phyloP scores from a whole-genome alignment of 1,284 basidiomycete species.

The Neonothopanus nambi region DNA sequence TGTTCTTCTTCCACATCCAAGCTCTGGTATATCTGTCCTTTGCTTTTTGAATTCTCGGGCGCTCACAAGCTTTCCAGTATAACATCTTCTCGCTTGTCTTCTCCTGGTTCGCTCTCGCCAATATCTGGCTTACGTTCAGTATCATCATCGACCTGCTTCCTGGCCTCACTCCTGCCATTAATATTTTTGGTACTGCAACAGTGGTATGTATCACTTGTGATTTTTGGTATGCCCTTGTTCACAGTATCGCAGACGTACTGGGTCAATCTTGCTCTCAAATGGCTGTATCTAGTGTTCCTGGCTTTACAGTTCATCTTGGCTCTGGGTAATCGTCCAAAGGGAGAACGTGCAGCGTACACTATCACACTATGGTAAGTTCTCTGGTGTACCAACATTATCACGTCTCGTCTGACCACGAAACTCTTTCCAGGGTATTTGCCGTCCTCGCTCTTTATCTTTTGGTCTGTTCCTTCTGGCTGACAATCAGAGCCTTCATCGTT shows the following conservation, averaged over 20 bases:
- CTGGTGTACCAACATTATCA: background rate
- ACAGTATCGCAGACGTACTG: slow-evolving; percentile 72
- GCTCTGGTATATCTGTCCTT: slow-evolving; percentile 61
- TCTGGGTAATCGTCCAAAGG: slow-evolving; percentile 94
- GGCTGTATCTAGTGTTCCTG: slow-evolving; percentile 87
- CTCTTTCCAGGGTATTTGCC: slow-evolving; percentile 67
- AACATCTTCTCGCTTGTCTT: slow-evolving; percentile 81
- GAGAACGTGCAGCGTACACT: slow-evolving; percentile 83
- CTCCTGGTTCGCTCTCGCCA: slow-evolving; percentile 92
- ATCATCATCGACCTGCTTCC: slow-evolving; percentile 94
- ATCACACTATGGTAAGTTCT: slow-evolving; percentile 71
- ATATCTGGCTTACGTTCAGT: slow-evolving; percentile 93
- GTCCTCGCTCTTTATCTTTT: slow-evolving; percentile 79
- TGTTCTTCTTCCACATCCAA: slow-evolving; percentile 96
- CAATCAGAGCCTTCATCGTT: slow-evolving; percentile 76
- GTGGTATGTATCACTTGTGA: slow-evolving; percentile 49
- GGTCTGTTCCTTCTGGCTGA: slow-evolving; percentile 84
- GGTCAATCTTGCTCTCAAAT: slow-evolving; percentile 83
- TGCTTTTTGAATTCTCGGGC: background rate
- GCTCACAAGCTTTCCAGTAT: slow-evolving; percentile 46
- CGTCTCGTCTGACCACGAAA: background rate
- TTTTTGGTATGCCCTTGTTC: background rate
- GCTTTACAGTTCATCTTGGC: slow-evolving; percentile 92
- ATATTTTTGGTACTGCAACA: slow-evolving; percentile 67
- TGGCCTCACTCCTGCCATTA: slow-evolving; percentile 44